A percentile compares a stretch with the other conserved stretches of the same genome.
phyloP scores from a whole-genome alignment of 2,329 filamentous ascomycete genomes.

The Penicillium sp. region DNA sequence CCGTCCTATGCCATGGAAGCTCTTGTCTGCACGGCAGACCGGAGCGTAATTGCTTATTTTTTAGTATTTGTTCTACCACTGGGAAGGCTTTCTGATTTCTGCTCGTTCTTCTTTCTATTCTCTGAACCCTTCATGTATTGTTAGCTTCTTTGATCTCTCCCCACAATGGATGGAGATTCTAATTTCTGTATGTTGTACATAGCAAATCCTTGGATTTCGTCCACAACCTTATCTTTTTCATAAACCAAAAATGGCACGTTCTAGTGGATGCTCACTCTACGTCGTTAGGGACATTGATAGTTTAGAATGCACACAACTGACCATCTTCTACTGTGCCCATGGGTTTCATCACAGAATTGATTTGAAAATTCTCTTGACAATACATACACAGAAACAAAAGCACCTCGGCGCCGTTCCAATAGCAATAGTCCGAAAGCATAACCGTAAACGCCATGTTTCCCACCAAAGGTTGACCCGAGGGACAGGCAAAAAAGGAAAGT shows the following conservation, averaged over 20 bases:
- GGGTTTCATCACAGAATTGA: not conserved
- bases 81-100: not conserved
- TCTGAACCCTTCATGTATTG: slow-evolving; percentile 22
- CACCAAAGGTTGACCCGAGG: not conserved
- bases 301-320: not conserved
- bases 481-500: not conserved
- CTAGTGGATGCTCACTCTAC: not conserved
- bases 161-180: slow-evolving; percentile 9
- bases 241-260: not conserved
- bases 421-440: not conserved
- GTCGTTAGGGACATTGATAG: not conserved
- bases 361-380: not conserved
- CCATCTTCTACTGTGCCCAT: not conserved
- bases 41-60: slow-evolving; percentile 1
- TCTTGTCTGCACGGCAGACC: slow-evolving; percentile 6
- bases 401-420: not conserved
- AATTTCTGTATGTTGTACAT: slow-evolving; percentile 24
- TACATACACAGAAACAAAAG: not conserved
- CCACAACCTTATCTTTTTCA: not conserved
- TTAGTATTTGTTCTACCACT: slow-evolving; percentile 3
- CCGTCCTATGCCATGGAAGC: slow-evolving; percentile 4
- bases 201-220: slow-evolving; percentile 10
- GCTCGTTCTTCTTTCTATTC: not conserved
- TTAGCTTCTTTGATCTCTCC: slow-evolving; percentile 14
- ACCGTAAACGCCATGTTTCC: not conserved